Conservation (phyloP, 2,329 filamentous ascomycete species). For the Aspergillus puulaauensis region DNA sequence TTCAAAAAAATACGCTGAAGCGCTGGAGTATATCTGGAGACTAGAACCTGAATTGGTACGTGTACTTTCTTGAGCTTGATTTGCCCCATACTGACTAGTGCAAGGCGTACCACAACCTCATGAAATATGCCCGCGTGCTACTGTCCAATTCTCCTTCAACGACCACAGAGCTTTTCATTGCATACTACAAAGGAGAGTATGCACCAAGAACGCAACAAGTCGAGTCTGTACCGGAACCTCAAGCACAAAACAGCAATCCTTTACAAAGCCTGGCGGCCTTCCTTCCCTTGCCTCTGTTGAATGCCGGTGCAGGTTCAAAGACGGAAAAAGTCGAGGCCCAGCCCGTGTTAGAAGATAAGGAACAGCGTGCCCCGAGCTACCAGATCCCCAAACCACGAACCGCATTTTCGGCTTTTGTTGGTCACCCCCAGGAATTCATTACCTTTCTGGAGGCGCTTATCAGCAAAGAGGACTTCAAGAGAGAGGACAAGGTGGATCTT, state of each 20-base stretch:
- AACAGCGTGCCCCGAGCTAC: constrained; percentile 60
- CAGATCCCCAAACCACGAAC: constrained; percentile 77
- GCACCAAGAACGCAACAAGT: constrained; percentile 64
- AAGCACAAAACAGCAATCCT: constrained; percentile 62
- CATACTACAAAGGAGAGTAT: constrained; percentile 90
- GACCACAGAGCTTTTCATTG: constrained; percentile 84
- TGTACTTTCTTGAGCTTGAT: constrained; percentile 13
- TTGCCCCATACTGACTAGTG: constrained; percentile 30
- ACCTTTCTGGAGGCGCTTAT: constrained; percentile 87
- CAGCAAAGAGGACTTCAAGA: constrained; percentile 66
- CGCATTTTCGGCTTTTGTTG: constrained; percentile 95
- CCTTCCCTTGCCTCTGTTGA: constrained; percentile 83
- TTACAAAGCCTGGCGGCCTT: constrained; percentile 84
- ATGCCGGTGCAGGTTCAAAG: constrained; percentile 52
- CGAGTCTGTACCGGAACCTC: constrained; percentile 48
- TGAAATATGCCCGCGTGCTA: constrained; percentile 92
- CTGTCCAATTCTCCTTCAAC: constrained; percentile 81
- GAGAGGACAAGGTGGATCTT: constrained; percentile 77
- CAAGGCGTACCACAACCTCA: constrained; percentile 80
- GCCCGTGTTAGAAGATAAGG: constrained; percentile 22
- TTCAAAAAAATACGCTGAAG: constrained; percentile 84
- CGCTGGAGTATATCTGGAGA: constrained; percentile 86
- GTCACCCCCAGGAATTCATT: constrained; percentile 89
- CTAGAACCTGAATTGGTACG: constrained; percentile 74
- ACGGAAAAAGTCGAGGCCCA: constrained; percentile 27